Base-by-base conservation (phyloP, 1,139 yeast species). In the Meyerozyma carpophila region DNA sequence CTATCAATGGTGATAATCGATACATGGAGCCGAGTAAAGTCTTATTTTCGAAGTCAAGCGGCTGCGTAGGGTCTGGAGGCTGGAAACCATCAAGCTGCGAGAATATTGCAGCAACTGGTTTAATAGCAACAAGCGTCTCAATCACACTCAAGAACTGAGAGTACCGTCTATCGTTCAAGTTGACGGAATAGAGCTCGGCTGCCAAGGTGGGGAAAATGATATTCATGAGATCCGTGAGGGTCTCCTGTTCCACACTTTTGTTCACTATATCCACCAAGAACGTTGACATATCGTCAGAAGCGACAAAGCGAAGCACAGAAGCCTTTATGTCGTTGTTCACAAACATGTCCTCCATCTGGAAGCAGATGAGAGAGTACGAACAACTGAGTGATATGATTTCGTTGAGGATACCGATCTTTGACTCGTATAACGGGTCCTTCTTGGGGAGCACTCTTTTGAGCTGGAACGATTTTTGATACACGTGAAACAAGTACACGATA, bases 1-100 rank as follows among this genome's bases (percentile, higher is more conserved):
- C 64, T 10, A 79, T 72, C 41, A 90, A 65, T 0, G 96, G 96
- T 0, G 96, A 87, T 18, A 89, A 64, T 45, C 83, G 71, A 47
- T 89, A 74, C 36, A 89, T 70, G 2, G 95, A 87, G 2, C 98
- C 98, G 45, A 91, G 65, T 10, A 88, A 61, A 0, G 96, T 81
- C 31, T 70, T 68, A 26, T 66, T 66, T 54, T 86, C 95, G 50
- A 76, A 76, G 39, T 75, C 75, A 32, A 71, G 59, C 10, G 75
- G 65, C 1, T 85, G 71, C 21, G 67, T 58, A n/a, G 43, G 43
- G 42, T 60, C 67, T 36, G 70, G 68, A 39, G 81, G 81, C 44
- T 64, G 65, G 49, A 83, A 86, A 0, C 77, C 75, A 42, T 77
- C 76, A 26, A 84, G 63, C 47, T 77, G 68, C 1, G 88, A 72